Conservation (phyloP, 2,329 filamentous ascomycete species). For the Monilinia vaccinii-corymbosi region DNA sequence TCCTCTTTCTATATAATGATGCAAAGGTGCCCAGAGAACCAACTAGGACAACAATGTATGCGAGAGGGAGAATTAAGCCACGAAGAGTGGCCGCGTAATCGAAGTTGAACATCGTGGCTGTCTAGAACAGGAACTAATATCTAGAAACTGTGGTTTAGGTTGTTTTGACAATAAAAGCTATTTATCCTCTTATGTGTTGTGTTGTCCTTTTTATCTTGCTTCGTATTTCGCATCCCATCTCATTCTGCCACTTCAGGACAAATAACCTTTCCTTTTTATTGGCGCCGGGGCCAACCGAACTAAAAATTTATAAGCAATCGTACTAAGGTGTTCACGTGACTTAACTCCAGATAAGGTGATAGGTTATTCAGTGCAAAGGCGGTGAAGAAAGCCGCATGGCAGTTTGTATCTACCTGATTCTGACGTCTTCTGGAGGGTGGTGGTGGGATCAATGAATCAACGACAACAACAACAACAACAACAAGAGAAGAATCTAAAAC, state of each 20-base stretch:
- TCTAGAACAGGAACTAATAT: background rate
- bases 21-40: conserved; percentile 90
- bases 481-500: background rate
- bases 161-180: background rate
- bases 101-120: conserved; percentile 31
- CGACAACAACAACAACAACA: background rate
- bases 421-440: background rate
- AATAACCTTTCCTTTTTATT: conserved; percentile 6
- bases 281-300: background rate
- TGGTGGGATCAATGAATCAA: background rate
- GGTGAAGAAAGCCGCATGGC: background rate
- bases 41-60: conserved; percentile 80
- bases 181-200: background rate
- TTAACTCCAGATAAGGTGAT: no score
- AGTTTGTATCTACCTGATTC: background rate
- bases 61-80: conserved; percentile 75
- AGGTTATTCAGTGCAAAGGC: background rate
- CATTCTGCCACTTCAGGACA: conserved; percentile 6
- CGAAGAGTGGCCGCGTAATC: conserved; percentile 55
- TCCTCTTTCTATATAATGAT: conserved; percentile 84
- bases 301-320: no score
- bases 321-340: no score
- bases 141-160: background rate
- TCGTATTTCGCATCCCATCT: background rate
- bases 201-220: background rate